A percentile compares a stretch with the other conserved stretches of the same genome.
Evolutionary conservation across 805 yeast species (phyloP).

Genomic region (Candida ficus): DNA sequence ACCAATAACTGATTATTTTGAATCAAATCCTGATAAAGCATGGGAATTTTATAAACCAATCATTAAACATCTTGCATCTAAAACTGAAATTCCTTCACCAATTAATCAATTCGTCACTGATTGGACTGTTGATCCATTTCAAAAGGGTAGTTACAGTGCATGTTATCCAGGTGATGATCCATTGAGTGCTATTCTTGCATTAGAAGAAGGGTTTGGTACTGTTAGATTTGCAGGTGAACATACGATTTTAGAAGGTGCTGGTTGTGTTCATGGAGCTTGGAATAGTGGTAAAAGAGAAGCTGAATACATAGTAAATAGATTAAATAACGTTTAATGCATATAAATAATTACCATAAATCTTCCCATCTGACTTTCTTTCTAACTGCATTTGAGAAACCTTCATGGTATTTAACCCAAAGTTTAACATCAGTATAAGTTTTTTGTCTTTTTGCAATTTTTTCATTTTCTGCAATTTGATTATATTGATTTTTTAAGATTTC

Average conservation of each 20-base stretch:
- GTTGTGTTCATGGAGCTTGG: slow-evolving; percentile 92
- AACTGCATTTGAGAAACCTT: slow-evolving; percentile 91
- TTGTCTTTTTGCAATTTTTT: slow-evolving; percentile 25
- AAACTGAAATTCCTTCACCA: slow-evolving; percentile 30
- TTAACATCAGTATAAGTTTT: slow-evolving; percentile 26
- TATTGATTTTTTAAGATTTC: slow-evolving; percentile 39
- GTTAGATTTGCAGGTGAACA: slow-evolving; percentile 91
- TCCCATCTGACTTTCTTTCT: slow-evolving; percentile 77
- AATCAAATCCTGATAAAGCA: slow-evolving; percentile 42
- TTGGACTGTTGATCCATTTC: slow-evolving; percentile 79
- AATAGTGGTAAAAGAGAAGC: slow-evolving; percentile 65
- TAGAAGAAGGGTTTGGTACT: slow-evolving; percentile 51
- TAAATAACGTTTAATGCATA: background rate
- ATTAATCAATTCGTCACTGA: slow-evolving; percentile 44
- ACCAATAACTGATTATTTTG: slow-evolving; percentile 60
- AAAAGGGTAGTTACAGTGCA: slow-evolving; percentile 80
- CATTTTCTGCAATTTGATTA: slow-evolving; percentile 24
- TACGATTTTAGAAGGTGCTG: slow-evolving; percentile 79
- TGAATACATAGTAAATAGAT: slow-evolving; percentile 25
- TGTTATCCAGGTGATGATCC: slow-evolving; percentile 68
- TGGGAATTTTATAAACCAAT: slow-evolving; percentile 55
- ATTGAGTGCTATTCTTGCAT: slow-evolving; percentile 51
- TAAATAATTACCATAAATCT: slow-evolving; percentile 45
- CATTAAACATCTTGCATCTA: slow-evolving; percentile 10
- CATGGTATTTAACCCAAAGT: slow-evolving; percentile 87